Conservation (phyloP, 2,329 filamentous ascomycete species). For the Exophiala mesophila region DNA sequence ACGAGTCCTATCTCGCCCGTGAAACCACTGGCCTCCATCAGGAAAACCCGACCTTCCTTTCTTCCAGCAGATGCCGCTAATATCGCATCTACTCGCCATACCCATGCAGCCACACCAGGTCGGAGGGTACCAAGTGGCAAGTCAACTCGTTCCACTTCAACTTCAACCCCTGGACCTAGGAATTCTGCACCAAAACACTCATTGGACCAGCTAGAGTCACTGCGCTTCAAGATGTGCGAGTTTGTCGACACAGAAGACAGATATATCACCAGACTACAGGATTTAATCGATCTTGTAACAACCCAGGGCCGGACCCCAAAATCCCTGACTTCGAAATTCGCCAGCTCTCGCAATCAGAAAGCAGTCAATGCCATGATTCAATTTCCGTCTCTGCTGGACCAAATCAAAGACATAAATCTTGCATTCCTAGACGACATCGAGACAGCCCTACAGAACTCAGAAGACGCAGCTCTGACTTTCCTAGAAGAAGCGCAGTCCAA, state of each 20-base stretch:
- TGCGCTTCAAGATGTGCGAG: slow-evolving; percentile 85
- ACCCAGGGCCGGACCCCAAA: slow-evolving; percentile 66
- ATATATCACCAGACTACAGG: slow-evolving; percentile 83
- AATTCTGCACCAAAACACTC: slow-evolving; percentile 78
- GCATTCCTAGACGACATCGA: slow-evolving; percentile 73
- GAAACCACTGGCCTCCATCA: slow-evolving; percentile 23
- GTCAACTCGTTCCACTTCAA: slow-evolving; percentile 21
- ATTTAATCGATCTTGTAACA: slow-evolving; percentile 75
- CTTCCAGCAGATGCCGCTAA: slow-evolving; percentile 17
- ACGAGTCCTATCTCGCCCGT: slow-evolving; percentile 17
- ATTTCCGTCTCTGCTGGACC: slow-evolving; percentile 75
- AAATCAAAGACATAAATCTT: slow-evolving; percentile 76
- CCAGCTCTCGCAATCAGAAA: slow-evolving; percentile 23
- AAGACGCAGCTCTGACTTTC: slow-evolving; percentile 71
- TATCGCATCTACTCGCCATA: slow-evolving; percentile 3
- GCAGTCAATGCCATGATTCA: slow-evolving; percentile 27
- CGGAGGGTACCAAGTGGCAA: slow-evolving; percentile 19
- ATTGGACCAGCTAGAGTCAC: slow-evolving; percentile 77
- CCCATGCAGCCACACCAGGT: slow-evolving; percentile 19
- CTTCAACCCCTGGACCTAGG: slow-evolving; percentile 30
- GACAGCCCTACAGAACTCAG: slow-evolving; percentile 72
- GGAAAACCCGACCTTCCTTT: slow-evolving; percentile 26
- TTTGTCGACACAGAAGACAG: slow-evolving; percentile 89
- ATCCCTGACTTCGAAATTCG: slow-evolving; percentile 64
- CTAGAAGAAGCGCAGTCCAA: slow-evolving; percentile 33